phyloP scores from a whole-genome alignment of 371 early-diverging fungal species.

The Sporodiniella umbellata region DNA sequence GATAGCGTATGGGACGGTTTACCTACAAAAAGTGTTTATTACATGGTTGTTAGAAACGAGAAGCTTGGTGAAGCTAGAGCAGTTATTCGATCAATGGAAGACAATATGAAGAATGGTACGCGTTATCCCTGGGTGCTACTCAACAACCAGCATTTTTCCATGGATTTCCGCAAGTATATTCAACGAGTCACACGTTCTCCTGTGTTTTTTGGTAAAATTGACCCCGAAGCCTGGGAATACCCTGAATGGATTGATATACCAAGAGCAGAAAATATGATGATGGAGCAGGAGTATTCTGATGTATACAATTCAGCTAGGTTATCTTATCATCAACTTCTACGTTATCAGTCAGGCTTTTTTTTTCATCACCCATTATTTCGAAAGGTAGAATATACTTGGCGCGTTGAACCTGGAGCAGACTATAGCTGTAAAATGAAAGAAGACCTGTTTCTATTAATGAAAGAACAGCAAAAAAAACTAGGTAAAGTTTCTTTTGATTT shows the following conservation, averaged over 20 bases:
- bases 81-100: conserved; percentile 40
- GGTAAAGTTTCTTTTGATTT: conserved; percentile 46
- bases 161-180: conserved; percentile 26
- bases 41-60: conserved; percentile 37
- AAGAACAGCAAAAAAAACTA: conserved; percentile 74
- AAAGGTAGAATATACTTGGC: conserved; percentile 90
- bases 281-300: conserved; percentile 9
- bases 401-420: conserved; percentile 89
- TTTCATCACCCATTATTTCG: conserved; percentile 75
- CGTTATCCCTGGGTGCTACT: conserved; percentile 51
- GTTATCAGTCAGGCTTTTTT: conserved; percentile 87
- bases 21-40: conserved; percentile 36
- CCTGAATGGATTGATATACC: conserved; percentile 38
- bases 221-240: conserved; percentile 38
- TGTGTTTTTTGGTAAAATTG: conserved; percentile 43
- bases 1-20: conserved; percentile 18
- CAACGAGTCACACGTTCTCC: conserved; percentile 20
- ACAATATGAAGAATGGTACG: conserved; percentile 41
- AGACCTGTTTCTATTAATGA: conserved; percentile 86
- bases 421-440: conserved; percentile 83
- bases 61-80: conserved; percentile 28
- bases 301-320: conserved; percentile 21
- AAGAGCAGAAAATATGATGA: conserved; percentile 18
- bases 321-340: conserved; percentile 16
- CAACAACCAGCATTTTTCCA: conserved; percentile 34